phyloP scores from a whole-genome alignment of 2,329 filamentous ascomycete genomes.

The Scytalidium lignicola region DNA sequence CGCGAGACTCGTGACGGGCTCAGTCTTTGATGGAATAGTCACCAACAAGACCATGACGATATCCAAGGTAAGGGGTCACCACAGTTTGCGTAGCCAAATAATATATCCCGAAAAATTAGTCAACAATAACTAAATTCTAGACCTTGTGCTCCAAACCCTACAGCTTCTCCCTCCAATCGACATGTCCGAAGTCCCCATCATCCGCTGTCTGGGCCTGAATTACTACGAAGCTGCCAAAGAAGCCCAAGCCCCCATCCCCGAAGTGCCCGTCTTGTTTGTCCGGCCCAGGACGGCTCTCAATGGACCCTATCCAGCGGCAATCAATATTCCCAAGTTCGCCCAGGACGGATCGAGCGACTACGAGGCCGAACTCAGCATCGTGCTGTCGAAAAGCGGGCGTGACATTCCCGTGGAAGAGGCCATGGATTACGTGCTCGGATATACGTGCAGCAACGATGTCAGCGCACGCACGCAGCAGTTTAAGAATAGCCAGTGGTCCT shows the following conservation, averaged over 20 bases:
- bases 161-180: constrained; percentile 39
- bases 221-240: constrained; percentile 41
- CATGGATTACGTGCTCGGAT: constrained; percentile 35
- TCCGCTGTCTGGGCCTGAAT: constrained; percentile 47
- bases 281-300: constrained; percentile 19
- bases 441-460: constrained; percentile 37
- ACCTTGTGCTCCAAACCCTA: background rate
- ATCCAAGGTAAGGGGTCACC: background rate
- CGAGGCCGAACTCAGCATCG: constrained; percentile 21
- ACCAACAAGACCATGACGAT: constrained; percentile 5
- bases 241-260: constrained; percentile 37
- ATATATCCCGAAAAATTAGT: background rate
- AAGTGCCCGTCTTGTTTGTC: constrained; percentile 32
- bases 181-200: constrained; percentile 38
- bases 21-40: constrained; percentile 5
- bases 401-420: constrained; percentile 33
- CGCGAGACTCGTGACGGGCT: constrained; percentile 2
- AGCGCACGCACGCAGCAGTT: constrained; percentile 32
- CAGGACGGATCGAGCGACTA: constrained; percentile 37
- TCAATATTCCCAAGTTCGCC: constrained; percentile 40
- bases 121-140: background rate
- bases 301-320: constrained; percentile 28
- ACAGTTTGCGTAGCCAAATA: background rate
- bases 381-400: constrained; percentile 34
- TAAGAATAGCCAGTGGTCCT: constrained; percentile 38